These are phyloP conservation scores for Hypomyces perniciosus DNA, from an alignment of 2,329 filamentous ascomycete genomes.

Conservation along the genomic window DNA sequence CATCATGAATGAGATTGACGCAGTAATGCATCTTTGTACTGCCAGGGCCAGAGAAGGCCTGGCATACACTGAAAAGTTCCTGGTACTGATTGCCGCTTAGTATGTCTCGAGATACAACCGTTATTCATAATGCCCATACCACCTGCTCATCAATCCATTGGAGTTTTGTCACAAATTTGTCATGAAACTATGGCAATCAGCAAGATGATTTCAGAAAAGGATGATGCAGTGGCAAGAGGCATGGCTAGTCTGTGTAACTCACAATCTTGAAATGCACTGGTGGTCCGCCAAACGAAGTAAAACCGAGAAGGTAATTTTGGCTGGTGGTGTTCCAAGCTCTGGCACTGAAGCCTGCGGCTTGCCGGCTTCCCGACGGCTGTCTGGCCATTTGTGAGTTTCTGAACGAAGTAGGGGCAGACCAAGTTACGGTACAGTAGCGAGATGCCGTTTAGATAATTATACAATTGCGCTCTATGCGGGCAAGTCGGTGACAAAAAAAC, in stretches of 20 bases:
- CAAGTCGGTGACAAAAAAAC: no score
- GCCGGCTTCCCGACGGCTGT: no score
- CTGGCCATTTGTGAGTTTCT: no score
- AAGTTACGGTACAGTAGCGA: no score
- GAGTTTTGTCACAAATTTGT: slow-evolving; percentile 53
- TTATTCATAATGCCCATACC: no score
- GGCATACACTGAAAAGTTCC: slow-evolving; percentile 64
- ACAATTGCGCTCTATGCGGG: no score
- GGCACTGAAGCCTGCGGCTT: no score
- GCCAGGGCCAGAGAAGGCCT: slow-evolving; percentile 60
- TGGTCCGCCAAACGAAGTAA: slow-evolving; percentile 62
- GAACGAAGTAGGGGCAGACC: no score
- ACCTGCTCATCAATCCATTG: slow-evolving; percentile 65
- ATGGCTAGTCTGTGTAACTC: slow-evolving; percentile 18
- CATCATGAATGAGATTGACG: slow-evolving; percentile 58
- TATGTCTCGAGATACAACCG: background rate
- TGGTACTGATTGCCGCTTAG: slow-evolving; percentile 47
- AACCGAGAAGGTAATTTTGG: no score
- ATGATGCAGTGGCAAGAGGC: no score
- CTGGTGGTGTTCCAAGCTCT: no score
- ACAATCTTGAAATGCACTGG: slow-evolving; percentile 65
- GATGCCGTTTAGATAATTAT: no score
- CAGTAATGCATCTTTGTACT: slow-evolving; percentile 69
- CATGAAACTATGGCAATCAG: slow-evolving; percentile 41
- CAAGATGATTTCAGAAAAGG: background rate